Base-by-base conservation (phyloP, 805 yeast species). In the Saturnispora kantuleensis region DNA sequence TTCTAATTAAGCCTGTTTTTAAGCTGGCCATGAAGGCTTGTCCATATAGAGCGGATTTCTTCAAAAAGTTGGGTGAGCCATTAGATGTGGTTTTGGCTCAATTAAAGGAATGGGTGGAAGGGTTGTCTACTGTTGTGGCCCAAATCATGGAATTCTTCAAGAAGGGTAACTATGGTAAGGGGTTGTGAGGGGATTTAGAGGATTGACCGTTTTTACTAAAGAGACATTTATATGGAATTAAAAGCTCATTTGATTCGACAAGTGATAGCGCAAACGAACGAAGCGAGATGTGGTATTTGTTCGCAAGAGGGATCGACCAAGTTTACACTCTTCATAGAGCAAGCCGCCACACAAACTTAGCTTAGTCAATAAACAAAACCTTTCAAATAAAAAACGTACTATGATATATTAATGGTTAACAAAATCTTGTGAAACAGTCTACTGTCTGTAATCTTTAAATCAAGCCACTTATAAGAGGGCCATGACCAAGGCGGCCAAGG, bases 11-110 rank as follows among this genome's bases (percentile, higher is more conserved):
- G 58, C 95, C 95, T 26, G 78, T 88, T 43, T 87, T 87, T 76
- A 85, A 85, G 67, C 72, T 88, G 61, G 96, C 96, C 40, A 88
- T 87, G 96, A 84, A 84, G 64, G 94, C 95, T 2, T 85, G 95
- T 64, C 96, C 96, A 10, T 88, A 85, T 66, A 77, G 95, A 69
- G 78, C 76, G 61, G 95, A 79, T 58, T 84, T 87, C 60, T 87
- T 85, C 57, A 80, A 64, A 48, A 87, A 86, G 68, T 74, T 87
- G 55, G 96, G 96, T 46, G 71, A 72, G 17, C 87, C 82, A 61
- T 82, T 79, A 60, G 80, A 67, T 31, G 75, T 73, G 58, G 95
- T 88, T 17, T 55, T 64, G 33, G 69, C 65, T 50, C 88, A 87
- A 65, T 70, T 88, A 57, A 66, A 60, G 43, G 75, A 56, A 30